Evolutionary conservation across 225 moss, liverwort and hornwort species (phyloP).

Genomic region (Thuidium tamariscinum): DNA sequence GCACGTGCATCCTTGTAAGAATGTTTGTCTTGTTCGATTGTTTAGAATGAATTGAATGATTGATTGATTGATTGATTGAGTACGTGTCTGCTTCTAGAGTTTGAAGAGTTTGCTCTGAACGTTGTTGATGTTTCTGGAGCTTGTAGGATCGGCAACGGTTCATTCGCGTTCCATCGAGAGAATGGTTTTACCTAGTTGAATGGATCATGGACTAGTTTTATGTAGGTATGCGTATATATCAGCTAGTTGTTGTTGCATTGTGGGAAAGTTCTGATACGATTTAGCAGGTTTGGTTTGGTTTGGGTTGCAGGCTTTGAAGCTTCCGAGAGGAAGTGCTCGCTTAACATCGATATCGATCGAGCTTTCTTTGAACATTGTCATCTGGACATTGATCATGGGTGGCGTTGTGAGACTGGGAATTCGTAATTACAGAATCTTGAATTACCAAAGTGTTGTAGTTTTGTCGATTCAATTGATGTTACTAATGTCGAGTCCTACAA

Average conservation of each 20-base stretch:
- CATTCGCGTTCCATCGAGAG: background rate
- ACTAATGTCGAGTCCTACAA: background rate
- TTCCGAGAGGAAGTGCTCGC: background rate
- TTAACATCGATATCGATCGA: background rate
- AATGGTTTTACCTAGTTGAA: background rate
- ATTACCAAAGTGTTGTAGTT: background rate
- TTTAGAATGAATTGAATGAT: background rate
- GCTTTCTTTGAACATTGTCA: background rate
- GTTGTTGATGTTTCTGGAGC: background rate
- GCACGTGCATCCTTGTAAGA: background rate
- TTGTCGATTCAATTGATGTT: background rate
- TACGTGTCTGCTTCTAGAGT: background rate
- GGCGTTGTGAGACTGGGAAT: background rate
- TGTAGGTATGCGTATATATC: background rate
- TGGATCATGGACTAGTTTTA: too few relatives aligned
- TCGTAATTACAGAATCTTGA: background rate
- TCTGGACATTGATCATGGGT: background rate
- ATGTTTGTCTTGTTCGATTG: background rate
- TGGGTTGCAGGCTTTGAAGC: background rate
- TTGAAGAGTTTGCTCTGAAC: background rate
- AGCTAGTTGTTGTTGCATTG: background rate
- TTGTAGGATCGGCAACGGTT: background rate
- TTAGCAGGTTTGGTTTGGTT: background rate
- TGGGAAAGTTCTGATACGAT: background rate
- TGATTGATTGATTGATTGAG: background rate